Percentiles rank a stretch among this genome's conserved stretches.
phyloP scores from a whole-genome alignment of 768 basidiomycete species.

The Tulasnella sp. region DNA sequence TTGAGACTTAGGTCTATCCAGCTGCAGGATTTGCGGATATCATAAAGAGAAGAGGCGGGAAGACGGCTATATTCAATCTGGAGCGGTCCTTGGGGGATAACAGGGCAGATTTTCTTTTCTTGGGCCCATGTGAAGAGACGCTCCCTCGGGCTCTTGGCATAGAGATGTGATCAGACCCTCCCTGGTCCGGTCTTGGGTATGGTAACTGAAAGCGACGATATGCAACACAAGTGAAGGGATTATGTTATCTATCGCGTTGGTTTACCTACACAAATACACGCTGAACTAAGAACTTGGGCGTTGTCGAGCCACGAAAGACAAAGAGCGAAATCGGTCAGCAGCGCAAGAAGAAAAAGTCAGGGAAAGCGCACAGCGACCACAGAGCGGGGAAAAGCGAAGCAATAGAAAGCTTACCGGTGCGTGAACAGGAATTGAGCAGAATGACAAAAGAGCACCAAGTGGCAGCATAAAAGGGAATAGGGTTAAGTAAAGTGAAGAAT shows the following conservation, averaged over 20 bases:
- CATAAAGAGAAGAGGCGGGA: slow-evolving; percentile 29
- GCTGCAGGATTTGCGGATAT: slow-evolving; percentile 31
- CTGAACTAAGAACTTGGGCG: neutral
- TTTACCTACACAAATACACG: neutral
- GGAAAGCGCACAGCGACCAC: neutral
- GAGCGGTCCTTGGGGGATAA: slow-evolving; percentile 27
- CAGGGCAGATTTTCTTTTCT: slow-evolving; percentile 31
- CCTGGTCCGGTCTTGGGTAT: neutral
- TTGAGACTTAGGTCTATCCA: slow-evolving; percentile 30
- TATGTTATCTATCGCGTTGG: neutral
- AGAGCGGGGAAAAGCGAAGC: neutral
- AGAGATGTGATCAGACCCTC: neutral
- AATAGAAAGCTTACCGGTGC: neutral
- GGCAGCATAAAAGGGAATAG: neutral
- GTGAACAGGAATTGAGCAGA: neutral
- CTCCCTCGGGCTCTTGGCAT: slow-evolving; percentile 27
- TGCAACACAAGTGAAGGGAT: neutral
- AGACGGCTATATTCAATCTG: slow-evolving; percentile 33
- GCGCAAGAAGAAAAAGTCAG: neutral
- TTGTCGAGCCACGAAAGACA: neutral
- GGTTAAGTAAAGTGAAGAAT: neutral
- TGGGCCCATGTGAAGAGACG: slow-evolving; percentile 32
- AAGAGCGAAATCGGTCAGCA: neutral
- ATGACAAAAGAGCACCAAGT: neutral
- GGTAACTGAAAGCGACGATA: neutral